These are phyloP conservation scores for Lipomyces chichibuensis DNA, from an alignment of 805 yeast genomes.

Conservation along the genomic window DNA sequence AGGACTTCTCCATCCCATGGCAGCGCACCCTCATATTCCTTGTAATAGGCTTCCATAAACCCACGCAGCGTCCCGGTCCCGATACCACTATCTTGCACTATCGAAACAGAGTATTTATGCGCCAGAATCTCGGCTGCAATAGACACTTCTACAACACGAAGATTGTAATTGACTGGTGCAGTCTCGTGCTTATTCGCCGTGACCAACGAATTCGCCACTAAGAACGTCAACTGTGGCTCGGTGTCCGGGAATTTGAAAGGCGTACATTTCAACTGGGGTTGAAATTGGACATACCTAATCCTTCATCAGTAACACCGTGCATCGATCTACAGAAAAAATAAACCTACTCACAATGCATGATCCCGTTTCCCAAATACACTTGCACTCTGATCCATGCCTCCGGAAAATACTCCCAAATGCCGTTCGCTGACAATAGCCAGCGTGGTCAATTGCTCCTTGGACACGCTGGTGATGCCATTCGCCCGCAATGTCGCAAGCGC, in stretches of 20 bases:
- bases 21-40: conserved; percentile 43
- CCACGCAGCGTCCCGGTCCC: conserved; percentile 61
- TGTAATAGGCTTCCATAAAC: conserved; percentile 27
- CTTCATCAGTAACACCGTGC: too few species aligned
- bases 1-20: conserved; percentile 31
- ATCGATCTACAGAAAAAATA: too few species aligned
- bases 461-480: conserved; percentile 12
- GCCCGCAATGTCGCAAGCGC: conserved; percentile 60
- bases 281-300: conserved; percentile 53
- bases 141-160: conserved; percentile 71
- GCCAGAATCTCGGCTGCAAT: conserved; percentile 65
- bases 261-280: conserved; percentile 58
- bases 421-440: conserved; percentile 69
- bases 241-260: conserved; percentile 47
- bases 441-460: conserved; percentile 47
- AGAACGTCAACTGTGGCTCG: conserved; percentile 53
- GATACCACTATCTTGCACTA: conserved; percentile 44
- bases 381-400: conserved; percentile 78
- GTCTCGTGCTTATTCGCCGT: conserved; percentile 68
- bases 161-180: conserved; percentile 67
- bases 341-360: conserved; percentile 51
- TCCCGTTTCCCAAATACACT: conserved; percentile 62
- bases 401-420: conserved; percentile 71
- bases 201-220: conserved; percentile 65
- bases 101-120: conserved; percentile 53